phyloP scores from a whole-genome alignment of 2,329 filamentous ascomycete genomes.

The Exophiala aquamarina region DNA sequence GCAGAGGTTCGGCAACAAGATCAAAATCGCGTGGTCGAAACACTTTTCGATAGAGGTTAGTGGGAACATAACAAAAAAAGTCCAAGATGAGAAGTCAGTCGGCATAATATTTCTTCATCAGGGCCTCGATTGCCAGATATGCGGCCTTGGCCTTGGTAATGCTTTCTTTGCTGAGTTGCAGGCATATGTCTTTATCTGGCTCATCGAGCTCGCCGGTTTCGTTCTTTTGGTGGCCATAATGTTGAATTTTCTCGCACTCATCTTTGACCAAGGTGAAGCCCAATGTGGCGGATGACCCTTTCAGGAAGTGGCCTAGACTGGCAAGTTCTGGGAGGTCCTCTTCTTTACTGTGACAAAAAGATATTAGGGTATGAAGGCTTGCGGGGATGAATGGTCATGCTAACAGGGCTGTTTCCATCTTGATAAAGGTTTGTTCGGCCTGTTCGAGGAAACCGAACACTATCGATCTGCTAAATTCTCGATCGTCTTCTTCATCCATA shows the following conservation, averaged over 20 bases:
- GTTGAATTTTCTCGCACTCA: conserved; percentile 93
- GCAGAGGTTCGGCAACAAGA: too few relatives aligned
- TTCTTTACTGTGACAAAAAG: conserved; percentile 52
- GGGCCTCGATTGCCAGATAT: conserved; percentile 69
- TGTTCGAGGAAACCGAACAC: conserved; percentile 93
- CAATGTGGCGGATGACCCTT: conserved; percentile 92
- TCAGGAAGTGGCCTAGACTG: conserved; percentile 88
- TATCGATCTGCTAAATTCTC: conserved; percentile 85
- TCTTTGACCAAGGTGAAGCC: conserved; percentile 89
- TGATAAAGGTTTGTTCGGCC: conserved; percentile 77
- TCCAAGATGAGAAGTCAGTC: conserved; percentile 32
- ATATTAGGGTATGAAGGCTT: conserved; percentile 1
- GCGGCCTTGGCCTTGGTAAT: conserved; percentile 73
- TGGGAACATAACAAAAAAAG: neutral
- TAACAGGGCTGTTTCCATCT: conserved; percentile 83
- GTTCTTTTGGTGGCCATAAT: conserved; percentile 81
- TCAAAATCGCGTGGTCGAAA: conserved; percentile 1
- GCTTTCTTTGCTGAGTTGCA: conserved; percentile 69
- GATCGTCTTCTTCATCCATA: conserved; percentile 89
- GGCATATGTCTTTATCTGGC: conserved; percentile 65
- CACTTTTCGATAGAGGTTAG: conserved; percentile 3
- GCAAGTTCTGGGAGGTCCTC: conserved; percentile 75
- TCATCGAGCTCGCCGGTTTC: conserved; percentile 69
- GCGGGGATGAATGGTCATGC: conserved; percentile 10
- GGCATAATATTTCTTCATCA: conserved; percentile 70